A percentile compares a stretch with the other conserved stretches of the same genome.
Evolutionary conservation across 2,329 filamentous ascomycete species (phyloP).

Genomic region (Pseudogymnoascus sp.): DNA sequence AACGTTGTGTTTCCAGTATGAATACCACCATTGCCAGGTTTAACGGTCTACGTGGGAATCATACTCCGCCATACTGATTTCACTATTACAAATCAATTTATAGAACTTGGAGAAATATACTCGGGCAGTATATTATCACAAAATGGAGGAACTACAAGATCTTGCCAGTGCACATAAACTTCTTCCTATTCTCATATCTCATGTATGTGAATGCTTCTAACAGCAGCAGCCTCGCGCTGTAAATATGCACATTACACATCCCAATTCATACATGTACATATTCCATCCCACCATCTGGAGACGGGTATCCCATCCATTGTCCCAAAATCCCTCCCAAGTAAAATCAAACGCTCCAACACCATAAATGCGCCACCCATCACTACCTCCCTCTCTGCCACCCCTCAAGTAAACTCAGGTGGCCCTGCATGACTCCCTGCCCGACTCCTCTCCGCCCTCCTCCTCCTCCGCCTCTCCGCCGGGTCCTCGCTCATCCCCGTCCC

Average conservation of each 20-base stretch:
- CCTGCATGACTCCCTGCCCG: background rate
- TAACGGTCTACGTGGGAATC: background rate
- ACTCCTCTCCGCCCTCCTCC: conserved; percentile 46
- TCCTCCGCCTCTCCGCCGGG: conserved; percentile 43
- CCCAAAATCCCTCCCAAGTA: background rate
- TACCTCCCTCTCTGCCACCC: background rate
- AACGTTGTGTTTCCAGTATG: background rate
- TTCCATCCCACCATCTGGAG: background rate
- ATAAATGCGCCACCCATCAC: background rate
- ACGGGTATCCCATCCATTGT: background rate
- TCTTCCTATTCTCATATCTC: conserved; percentile 6
- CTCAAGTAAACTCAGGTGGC: background rate
- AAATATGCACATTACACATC: conserved; percentile 8
- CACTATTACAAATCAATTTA: background rate
- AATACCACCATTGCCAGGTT: background rate
- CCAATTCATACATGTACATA: conserved; percentile 7
- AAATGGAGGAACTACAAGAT: background rate
- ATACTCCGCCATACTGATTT: background rate
- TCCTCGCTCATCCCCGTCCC: conserved; percentile 28
- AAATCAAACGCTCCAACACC: conserved; percentile 7
- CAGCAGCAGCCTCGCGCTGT: conserved; percentile 2
- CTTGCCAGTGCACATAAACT: background rate
- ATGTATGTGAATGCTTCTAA: background rate
- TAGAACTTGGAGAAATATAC: no score
- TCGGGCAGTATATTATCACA: no score